Conservation (phyloP, 257 asterid genomes). For the Capsicum baccatum region DNA sequence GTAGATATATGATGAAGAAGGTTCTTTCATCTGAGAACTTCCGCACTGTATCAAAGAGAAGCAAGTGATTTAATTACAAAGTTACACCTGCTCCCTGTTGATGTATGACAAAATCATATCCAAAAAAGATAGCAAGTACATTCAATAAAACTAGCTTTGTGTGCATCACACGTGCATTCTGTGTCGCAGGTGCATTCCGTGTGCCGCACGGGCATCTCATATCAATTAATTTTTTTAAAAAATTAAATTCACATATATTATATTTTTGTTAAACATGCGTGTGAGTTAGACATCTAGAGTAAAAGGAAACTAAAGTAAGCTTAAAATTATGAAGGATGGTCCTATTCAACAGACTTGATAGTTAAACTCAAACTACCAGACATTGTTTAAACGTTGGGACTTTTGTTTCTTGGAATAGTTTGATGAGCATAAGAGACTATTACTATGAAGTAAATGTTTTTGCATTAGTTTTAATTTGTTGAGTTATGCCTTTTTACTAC, state of each 20-base stretch:
- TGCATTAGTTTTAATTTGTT: not conserved
- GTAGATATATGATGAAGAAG: conserved; percentile 55
- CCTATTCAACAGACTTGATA: too few relatives aligned
- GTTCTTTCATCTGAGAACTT: conserved; percentile 45
- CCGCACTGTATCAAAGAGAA: conserved; percentile 40
- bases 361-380: not conserved
- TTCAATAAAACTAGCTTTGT: not conserved
- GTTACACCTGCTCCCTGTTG: conserved; percentile 52
- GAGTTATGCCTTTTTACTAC: not conserved
- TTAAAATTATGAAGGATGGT: too few relatives aligned
- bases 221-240: not conserved
- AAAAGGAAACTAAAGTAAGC: too few relatives aligned
- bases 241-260: too few relatives aligned
- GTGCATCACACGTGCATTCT: not conserved
- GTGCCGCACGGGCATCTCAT: not conserved
- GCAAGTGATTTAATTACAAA: conserved; percentile 35
- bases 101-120: conserved; percentile 38
- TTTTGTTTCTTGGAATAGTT: not conserved
- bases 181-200: not conserved
- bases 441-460: not conserved
- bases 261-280: too few relatives aligned
- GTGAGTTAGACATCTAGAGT: too few relatives aligned
- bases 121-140: conserved; percentile 28
- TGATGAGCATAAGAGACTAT: not conserved
- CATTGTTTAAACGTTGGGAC: not conserved